These are phyloP conservation scores for Fusarium sp. DNA, from an alignment of 2,329 filamentous ascomycete species.

Conservation along the genomic window DNA sequence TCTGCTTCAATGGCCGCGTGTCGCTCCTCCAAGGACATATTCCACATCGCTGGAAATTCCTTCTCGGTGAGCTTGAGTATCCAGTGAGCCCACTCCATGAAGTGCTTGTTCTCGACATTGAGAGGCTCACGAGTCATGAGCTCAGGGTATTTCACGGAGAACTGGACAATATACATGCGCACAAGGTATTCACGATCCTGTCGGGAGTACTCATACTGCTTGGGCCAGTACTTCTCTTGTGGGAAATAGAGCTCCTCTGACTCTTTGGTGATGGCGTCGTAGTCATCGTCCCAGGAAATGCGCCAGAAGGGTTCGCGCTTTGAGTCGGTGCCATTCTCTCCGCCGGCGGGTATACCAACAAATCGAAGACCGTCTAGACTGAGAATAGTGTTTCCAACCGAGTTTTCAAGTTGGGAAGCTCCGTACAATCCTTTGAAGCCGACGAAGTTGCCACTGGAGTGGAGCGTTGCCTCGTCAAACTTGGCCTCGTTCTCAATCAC, in stretches of 20 bases:
- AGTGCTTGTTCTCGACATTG: neutral
- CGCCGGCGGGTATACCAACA: slow-evolving; percentile 1
- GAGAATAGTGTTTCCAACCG: neutral
- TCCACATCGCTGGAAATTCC: slow-evolving; percentile 3
- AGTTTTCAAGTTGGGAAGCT: neutral
- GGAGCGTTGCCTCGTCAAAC: neutral
- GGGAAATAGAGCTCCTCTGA: slow-evolving; percentile 2
- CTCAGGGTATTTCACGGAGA: neutral
- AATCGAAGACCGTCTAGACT: neutral
- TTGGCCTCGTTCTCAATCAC: neutral
- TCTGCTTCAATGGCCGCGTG: neutral
- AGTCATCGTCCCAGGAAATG: neutral
- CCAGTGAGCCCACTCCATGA: slow-evolving; percentile 2
- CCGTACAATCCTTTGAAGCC: slow-evolving; percentile 1
- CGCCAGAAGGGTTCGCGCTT: slow-evolving; percentile 5
- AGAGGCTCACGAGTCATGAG: slow-evolving; percentile 3
- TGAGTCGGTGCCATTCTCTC: neutral
- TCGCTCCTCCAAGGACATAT: neutral
- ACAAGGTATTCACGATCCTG: neutral
- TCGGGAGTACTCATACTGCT: slow-evolving; percentile 2
- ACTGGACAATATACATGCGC: slow-evolving; percentile 2
- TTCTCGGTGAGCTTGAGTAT: neutral
- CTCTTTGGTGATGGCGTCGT: slow-evolving; percentile 5
- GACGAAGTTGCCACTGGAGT: neutral
- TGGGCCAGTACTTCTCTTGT: slow-evolving; percentile 3